A percentile compares a stretch with the other conserved stretches of the same genome.
These are phyloP conservation scores for Pythium pyrilobum DNA, from an alignment of 352 stramenopile genomes.

Conservation along the genomic window DNA sequence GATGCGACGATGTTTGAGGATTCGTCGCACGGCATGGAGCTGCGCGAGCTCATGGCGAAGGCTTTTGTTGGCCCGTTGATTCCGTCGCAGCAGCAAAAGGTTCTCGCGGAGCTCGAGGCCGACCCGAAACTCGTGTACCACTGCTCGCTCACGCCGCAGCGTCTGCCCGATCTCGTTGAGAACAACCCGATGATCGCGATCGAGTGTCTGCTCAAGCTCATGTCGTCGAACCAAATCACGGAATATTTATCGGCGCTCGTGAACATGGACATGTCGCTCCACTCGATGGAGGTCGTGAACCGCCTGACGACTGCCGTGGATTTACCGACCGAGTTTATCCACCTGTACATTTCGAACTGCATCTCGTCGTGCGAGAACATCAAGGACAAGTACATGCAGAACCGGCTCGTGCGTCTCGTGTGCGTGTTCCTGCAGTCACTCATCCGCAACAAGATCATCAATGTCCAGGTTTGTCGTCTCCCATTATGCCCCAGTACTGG, in stretches of 20 bases:
- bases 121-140: slow-evolving; percentile 90
- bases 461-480: slow-evolving; percentile 86
- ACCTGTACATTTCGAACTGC: slow-evolving; percentile 98
- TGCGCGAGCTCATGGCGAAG: slow-evolving; percentile 88
- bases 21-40: slow-evolving; percentile 74
- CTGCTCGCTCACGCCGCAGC: slow-evolving; percentile 90
- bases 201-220: slow-evolving; percentile 92
- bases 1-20: slow-evolving; percentile 87
- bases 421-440: slow-evolving; percentile 98
- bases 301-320: slow-evolving; percentile 89
- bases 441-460: slow-evolving; percentile 98
- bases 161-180: slow-evolving; percentile 95
- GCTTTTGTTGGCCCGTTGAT: slow-evolving; percentile 88
- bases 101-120: slow-evolving; percentile 84
- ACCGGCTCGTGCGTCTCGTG: slow-evolving; percentile 96
- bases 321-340: slow-evolving; percentile 97
- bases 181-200: slow-evolving; percentile 98
- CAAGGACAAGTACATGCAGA: slow-evolving; percentile 98
- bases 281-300: slow-evolving; percentile 98
- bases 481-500: too few relatives aligned
- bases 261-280: slow-evolving; percentile 98
- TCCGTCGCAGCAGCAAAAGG: slow-evolving; percentile 85
- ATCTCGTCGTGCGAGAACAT: slow-evolving; percentile 98
- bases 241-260: slow-evolving; percentile 97
- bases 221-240: slow-evolving; percentile 90